phyloP scores from a whole-genome alignment of 371 early-diverging fungal species.

The Apophysomyces trapeziformis region DNA sequence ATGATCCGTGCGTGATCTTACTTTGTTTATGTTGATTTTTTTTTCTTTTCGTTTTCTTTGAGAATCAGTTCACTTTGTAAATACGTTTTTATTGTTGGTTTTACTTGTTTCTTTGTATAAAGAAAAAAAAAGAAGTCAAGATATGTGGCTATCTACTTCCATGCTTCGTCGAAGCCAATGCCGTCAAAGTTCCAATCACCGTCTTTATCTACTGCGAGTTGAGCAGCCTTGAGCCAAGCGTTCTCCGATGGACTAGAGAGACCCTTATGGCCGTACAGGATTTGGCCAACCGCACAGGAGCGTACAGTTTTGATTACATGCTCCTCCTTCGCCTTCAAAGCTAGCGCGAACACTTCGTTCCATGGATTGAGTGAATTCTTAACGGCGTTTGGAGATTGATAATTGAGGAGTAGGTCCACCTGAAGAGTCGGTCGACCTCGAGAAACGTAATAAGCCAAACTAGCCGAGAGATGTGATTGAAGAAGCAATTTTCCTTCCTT shows the following conservation, averaged over 20 bases:
- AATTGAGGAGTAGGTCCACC: slow-evolving; percentile 38
- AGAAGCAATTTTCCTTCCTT: slow-evolving; percentile 45
- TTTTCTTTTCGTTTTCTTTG: not conserved
- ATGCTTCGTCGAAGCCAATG: slow-evolving; percentile 44
- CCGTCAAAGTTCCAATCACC: slow-evolving; percentile 49
- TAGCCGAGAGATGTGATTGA: slow-evolving; percentile 38
- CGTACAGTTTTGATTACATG: slow-evolving; percentile 62
- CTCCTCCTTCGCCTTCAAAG: slow-evolving; percentile 51
- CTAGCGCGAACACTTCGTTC: slow-evolving; percentile 45
- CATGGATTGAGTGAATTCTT: slow-evolving; percentile 44
- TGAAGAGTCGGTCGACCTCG: slow-evolving; percentile 49
- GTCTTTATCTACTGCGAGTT: slow-evolving; percentile 37
- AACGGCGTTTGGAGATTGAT: slow-evolving; percentile 17
- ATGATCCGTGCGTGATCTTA: slow-evolving; percentile 16
- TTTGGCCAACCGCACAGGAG: slow-evolving; percentile 46
- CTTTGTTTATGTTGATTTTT: not conserved
- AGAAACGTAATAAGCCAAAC: slow-evolving; percentile 42
- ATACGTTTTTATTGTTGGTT: not conserved
- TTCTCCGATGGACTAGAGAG: slow-evolving; percentile 14
- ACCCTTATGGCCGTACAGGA: slow-evolving; percentile 36
- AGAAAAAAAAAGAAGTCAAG: not conserved
- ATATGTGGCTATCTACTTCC: slow-evolving; percentile 20
- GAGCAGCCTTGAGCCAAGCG: slow-evolving; percentile 42
- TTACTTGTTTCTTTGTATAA: not conserved
- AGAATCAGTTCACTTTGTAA: not conserved